Evolutionary conservation across 345 rosid genomes (phyloP), one percentile per base, ranked within the genome.

Genomic region (Pugionium dolabratum): DNA sequence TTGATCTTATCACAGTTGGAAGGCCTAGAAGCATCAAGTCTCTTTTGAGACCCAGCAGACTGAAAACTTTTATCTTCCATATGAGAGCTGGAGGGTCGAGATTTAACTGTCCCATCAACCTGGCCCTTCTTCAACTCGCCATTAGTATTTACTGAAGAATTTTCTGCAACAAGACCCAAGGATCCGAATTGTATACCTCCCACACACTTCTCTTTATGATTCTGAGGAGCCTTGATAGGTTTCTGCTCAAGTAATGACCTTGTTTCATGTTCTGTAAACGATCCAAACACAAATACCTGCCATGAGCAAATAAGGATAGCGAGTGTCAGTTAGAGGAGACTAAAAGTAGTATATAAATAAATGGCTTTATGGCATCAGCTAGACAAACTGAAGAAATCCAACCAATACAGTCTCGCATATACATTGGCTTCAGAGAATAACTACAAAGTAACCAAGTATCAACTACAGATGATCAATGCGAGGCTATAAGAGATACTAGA

Each of bases 221-320:
- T 81, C 37, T 58, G 85, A 75, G 80, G 31, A 30, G 84, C 52
- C 56, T 62, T 74, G 27, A 9, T 34, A 35, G 73, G 69, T 41
- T 64, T 76, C 52, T 71, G 80, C 52, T 53, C 71, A 71, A 82
- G 78, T 75, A 74, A 80, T 49, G 83, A 84, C 70, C 64, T 85
- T 44, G 93, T 88, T 71, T 90, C 97, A 25, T 94, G 89, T 79
- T 90, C 96, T 25, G 93, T 85, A 73, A 94, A 94, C 30, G 97
- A 94, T 31, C 97, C 97, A 76, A 94, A 94, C 61, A 90, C 43
- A 42, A 90, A 33, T 29, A 85, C 57, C 87, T 90, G 82, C 70
- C 39, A 53, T 28, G 53, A 74, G 32, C 30, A 39, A 44, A 10
- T 0, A 69, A 46, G 37, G 2, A 59, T 3, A 48, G 11, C 30